Percentiles rank a stretch among this genome's conserved stretches.
phyloP scores from a whole-genome alignment of 805 yeast species.

The Sugiyamaella smithiae region DNA sequence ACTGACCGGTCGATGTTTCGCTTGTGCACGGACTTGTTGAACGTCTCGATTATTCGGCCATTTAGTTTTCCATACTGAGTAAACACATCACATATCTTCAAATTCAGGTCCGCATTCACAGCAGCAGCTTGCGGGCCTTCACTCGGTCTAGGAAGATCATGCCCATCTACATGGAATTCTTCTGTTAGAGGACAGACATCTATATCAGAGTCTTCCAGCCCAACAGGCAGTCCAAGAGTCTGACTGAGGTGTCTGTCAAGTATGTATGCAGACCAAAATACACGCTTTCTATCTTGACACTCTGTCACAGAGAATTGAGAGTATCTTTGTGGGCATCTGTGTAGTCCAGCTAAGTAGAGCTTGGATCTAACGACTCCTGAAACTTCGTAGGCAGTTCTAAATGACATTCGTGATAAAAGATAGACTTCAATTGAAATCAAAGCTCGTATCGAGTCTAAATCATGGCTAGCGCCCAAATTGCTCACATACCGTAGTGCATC shows the following conservation, averaged over 20 bases:
- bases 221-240: conserved; percentile 6
- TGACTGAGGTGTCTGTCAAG: conserved; percentile 10
- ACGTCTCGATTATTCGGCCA: conserved; percentile 4
- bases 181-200: conserved; percentile 6
- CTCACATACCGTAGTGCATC: not conserved
- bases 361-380: conserved; percentile 7
- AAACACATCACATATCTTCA: conserved; percentile 5
- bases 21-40: conserved; percentile 7
- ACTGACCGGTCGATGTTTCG: not conserved
- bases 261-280: conserved; percentile 9
- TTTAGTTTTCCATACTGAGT: not conserved
- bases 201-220: conserved; percentile 8
- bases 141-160: not conserved
- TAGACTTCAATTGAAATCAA: conserved; percentile 5
- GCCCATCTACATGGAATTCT: conserved; percentile 5
- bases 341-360: conserved; percentile 8
- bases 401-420: conserved; percentile 5
- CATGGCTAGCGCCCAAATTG: conserved; percentile 1
- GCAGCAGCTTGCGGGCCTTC: not conserved
- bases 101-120: not conserved
- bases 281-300: conserved; percentile 5
- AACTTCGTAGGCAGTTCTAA: conserved; percentile 6
- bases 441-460: not conserved
- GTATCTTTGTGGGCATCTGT: conserved; percentile 10
- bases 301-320: conserved; percentile 2